Evolutionary conservation across 2,329 filamentous ascomycete species (phyloP), one percentile per base, ranked within the genome.

Genomic region (Harringtonia aguacate): DNA sequence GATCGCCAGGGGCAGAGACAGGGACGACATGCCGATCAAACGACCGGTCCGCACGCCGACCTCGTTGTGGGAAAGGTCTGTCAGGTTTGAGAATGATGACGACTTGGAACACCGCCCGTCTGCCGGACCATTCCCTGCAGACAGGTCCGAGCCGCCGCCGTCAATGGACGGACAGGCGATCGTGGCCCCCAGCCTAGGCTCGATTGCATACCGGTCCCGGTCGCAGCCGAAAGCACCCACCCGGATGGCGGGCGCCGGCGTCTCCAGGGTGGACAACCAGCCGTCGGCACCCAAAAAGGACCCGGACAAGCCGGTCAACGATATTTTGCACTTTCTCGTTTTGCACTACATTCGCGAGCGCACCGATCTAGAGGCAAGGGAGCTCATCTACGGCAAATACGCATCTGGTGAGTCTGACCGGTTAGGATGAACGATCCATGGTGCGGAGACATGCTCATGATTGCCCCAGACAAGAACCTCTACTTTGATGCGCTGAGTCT

Each of bases 261-360:
- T 31, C 12, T 14, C 13, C 30, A 31, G 13, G 30, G 8, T 12
- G 6, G 17, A 36, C 6, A 36, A 36, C 8, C 5, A 10, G 34
- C 17, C 15, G 20, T 34, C 14, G 7, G 14, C 17, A 13, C 17
- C 6, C 4, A 7, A 18, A 22, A 36, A 20, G 34, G 10, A 20
- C 17, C 34, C 9, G 17, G 34, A 20, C 6, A 39, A 31, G 22
- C 6, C 37, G 27, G n/a, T 30, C 27, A 13, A 41, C 27, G 20
- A 21, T 17, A 33, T 41, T 13, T 20, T 39, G 27, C 4, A 30
- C 8, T 39, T 39, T n/a, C 37, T 39, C 27, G 18, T n/a, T 18
- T 18, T 39, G n/a, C 29, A 33, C 39, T 41, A 41, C 20, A 41
- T 33, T 41, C 29, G 39, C 29, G 20, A 41, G 29, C 29, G 24